Evolutionary conservation across 148 eudicot species (phyloP), one percentile per base, ranked within the genome.

Genomic region (Rhododendron molle): DNA sequence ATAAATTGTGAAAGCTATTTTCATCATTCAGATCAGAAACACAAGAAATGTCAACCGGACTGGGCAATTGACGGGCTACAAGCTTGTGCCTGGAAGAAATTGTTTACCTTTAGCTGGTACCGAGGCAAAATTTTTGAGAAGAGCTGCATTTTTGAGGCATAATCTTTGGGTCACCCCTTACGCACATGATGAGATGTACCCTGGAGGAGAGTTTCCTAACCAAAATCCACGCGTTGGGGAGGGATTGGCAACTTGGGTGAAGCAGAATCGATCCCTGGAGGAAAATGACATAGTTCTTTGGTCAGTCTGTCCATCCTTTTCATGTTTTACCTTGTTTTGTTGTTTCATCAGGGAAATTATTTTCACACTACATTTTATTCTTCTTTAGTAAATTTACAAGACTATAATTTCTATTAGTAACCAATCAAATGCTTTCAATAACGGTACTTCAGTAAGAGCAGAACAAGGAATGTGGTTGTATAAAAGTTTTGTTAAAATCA

Each of bases 201-300:
- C 99, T 52, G 99, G 99, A 20, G 99, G 98, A 86, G 99, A 95
- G 87, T 97, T 97, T 86, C 98, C 98, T 46, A 97, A 97, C 88
- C 99, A 97, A 87, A 97, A 97, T 85, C 99, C 99, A 30, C 98
- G 99, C 60, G 94, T 81, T 88, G 99, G 99, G 32, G 99, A 97
- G 86, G 99, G 99, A 52, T 87, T 96, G 90, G 93, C 94, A 86
- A 93, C 98, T 28, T 96, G 98, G 97, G 98, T 95, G 65, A 93
- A 95, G 93, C 86, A 95, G 87, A 91, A 96, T 76, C 94, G 99
- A 40, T 87, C 98, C 56, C 91, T 96, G 85, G 99, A 96, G 84
- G 99, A 96, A 91, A 92, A 92, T 81, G 95, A 94, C 89, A 85
- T 96, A 72, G 98, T 96, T 91, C 99, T 96, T 79, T 96, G 99